Conservation (phyloP, 192 early-diverging fungal genomes). For the Funneliformis mosseae region DNA sequence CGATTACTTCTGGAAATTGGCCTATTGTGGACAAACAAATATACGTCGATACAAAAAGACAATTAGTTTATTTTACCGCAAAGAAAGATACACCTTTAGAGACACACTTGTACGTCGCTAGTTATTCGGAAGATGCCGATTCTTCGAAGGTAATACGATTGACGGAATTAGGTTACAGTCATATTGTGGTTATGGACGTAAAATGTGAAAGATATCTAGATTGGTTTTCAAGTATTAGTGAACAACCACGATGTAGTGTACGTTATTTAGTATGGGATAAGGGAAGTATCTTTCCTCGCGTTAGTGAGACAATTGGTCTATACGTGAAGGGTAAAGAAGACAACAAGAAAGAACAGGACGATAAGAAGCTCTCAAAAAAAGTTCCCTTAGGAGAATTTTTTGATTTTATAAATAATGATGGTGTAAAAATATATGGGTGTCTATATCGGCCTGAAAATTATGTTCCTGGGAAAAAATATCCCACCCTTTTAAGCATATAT, state of each 20-base stretch:
- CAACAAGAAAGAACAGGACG: conserved; percentile 21
- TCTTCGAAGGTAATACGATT: conserved; percentile 37
- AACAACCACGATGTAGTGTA: conserved; percentile 45
- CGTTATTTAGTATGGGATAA: conserved; percentile 44
- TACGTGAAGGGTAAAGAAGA: neutral
- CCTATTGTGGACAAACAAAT: conserved; percentile 60
- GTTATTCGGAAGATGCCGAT: conserved; percentile 34
- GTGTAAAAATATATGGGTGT: conserved; percentile 57
- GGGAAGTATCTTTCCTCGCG: conserved; percentile 20
- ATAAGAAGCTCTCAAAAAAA: neutral
- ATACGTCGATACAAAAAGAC: conserved; percentile 50
- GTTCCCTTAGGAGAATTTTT: conserved; percentile 55
- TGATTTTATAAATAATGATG: conserved; percentile 53
- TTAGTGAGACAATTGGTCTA: neutral
- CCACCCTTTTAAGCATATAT: conserved; percentile 67
- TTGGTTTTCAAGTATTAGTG: conserved; percentile 49
- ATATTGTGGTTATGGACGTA: conserved; percentile 46
- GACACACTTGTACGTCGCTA: conserved; percentile 62
- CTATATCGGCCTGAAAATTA: conserved; percentile 58
- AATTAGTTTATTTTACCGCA: conserved; percentile 63
- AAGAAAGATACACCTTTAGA: conserved; percentile 62
- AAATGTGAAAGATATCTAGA: conserved; percentile 48
- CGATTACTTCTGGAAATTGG: conserved; percentile 63
- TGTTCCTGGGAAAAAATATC: conserved; percentile 52
- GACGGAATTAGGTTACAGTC: conserved; percentile 54